Evolutionary conservation across 148 eudicot genomes (phyloP).

Genomic region (Pouteria glomerata): DNA sequence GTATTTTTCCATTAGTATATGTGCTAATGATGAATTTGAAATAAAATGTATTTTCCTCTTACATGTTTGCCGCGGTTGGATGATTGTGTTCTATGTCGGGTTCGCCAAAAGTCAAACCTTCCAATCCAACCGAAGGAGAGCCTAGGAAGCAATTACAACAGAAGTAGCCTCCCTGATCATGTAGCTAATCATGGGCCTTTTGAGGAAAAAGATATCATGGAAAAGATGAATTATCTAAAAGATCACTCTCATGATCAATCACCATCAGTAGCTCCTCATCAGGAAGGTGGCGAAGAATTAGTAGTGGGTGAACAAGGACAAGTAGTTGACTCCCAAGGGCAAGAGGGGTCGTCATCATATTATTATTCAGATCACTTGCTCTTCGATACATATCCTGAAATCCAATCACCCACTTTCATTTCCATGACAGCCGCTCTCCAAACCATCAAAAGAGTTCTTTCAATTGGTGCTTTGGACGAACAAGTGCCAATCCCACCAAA

Average conservation of each 20-base stretch:
- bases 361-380: not conserved
- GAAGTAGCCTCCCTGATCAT: not conserved
- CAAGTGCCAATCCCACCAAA: not conserved
- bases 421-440: constrained; percentile 15
- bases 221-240: not conserved
- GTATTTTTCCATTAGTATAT: too few relatives aligned
- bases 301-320: not conserved
- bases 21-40: too few relatives aligned
- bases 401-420: not conserved
- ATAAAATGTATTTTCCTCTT: not conserved
- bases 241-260: too few relatives aligned
- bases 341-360: not conserved
- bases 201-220: constrained; percentile 2
- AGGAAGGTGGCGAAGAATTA: too few relatives aligned
- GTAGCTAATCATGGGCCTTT: not conserved
- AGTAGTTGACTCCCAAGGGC: not conserved
- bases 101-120: constrained; percentile 13
- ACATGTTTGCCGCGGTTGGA: constrained; percentile 13
- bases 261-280: too few relatives aligned
- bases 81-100: constrained; percentile 21
- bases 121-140: not conserved
- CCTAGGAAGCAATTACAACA: not conserved
- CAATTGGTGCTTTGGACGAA: constrained; percentile 20
- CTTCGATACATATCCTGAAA: not conserved
- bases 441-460: constrained; percentile 15